Evolutionary conservation across 2,329 filamentous ascomycete species (phyloP), one percentile per base, ranked within the genome.

Genomic region (Trichoderma hamatum): DNA sequence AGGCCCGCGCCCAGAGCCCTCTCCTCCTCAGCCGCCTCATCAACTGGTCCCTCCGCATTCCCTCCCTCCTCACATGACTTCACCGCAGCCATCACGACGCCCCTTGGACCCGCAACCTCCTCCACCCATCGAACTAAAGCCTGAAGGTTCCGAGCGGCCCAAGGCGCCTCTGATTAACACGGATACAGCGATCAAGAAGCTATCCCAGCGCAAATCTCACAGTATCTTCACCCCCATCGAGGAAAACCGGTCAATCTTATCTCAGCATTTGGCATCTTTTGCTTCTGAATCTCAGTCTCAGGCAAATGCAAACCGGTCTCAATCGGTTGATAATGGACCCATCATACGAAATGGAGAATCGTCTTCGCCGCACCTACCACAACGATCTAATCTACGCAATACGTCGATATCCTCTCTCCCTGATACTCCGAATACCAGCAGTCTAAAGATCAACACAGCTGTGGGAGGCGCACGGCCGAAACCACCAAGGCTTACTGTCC

Each of bases 141-240:
- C 77, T 10, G 85, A 88, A n/a, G 81, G 82, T 11, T 80, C 82
- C 26, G 82, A 85, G 19, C 79, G 82, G 43, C 80, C 81, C 3
- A 80, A 82, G 70, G 80, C 82, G 39, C 84, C 81, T 10, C 74
- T 84, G 54, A 76, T 86, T 64, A 86, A 86, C 73, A 87, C 83
- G 6, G 83, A 83, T 60, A 79, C 80, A 43, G 82, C 82, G 21
- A 85, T 88, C 71, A 88, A 87, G 78, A 88, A 87, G 73, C 82
- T 92, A 72, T 90, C 91, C 2, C 92, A 90, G 75, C 90, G 92
- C 39, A 94, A 94, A 78, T 90, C 91, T 26, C 91, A 94, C 77
- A 97, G 94, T 78, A 98, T 99, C 70, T 98, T 98, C 77, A 99
- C 96, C 0, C 96, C 96, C 0, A 97, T 99, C 71, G 96, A 98